These are phyloP conservation scores for Phytophthora capsici DNA, from an alignment of 352 stramenopile genomes.

Conservation along the genomic window DNA sequence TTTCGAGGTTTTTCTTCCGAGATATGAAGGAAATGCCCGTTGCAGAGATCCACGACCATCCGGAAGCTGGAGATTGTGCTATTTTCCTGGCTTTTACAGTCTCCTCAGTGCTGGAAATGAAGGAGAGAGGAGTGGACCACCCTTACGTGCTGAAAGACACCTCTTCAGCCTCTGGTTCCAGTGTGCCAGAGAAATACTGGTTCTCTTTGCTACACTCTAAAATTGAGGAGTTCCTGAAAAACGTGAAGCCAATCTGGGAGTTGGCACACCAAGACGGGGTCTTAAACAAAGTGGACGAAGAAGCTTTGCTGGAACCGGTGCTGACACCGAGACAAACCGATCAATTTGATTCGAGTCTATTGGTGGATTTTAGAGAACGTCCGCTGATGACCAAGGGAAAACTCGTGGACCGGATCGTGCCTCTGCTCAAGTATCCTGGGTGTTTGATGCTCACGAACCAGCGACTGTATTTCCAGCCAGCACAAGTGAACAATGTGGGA, in stretches of 20 bases:
- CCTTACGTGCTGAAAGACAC: conserved; percentile 78
- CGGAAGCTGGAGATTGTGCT: conserved; percentile 41
- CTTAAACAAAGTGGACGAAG: conserved; percentile 90
- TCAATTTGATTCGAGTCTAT: conserved; percentile 88
- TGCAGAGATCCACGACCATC: conserved; percentile 60
- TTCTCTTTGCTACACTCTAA: conserved; percentile 89
- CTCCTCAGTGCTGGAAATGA: conserved; percentile 81
- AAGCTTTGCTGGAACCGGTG: conserved; percentile 76
- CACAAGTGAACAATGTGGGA: conserved; percentile 92
- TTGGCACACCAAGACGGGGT: conserved; percentile 65
- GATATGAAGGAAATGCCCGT: conserved; percentile 75
- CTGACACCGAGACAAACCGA: conserved; percentile 71
- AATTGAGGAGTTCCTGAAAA: conserved; percentile 81
- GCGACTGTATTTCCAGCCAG: conserved; percentile 90
- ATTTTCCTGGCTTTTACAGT: conserved; percentile 79
- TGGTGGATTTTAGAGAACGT: conserved; percentile 92
- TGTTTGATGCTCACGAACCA: conserved; percentile 93
- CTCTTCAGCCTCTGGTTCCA: not conserved
- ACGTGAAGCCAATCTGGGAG: conserved; percentile 72
- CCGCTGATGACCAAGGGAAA: conserved; percentile 77
- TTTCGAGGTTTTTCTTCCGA: conserved; percentile 90
- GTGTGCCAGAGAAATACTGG: conserved; percentile 60
- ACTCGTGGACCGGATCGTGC: conserved; percentile 89
- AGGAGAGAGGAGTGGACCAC: conserved; percentile 83
- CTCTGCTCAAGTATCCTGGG: conserved; percentile 91